Base-by-base conservation (phyloP, 2,329 filamentous ascomycete genomes). In the Verticillium klebahnii region DNA sequence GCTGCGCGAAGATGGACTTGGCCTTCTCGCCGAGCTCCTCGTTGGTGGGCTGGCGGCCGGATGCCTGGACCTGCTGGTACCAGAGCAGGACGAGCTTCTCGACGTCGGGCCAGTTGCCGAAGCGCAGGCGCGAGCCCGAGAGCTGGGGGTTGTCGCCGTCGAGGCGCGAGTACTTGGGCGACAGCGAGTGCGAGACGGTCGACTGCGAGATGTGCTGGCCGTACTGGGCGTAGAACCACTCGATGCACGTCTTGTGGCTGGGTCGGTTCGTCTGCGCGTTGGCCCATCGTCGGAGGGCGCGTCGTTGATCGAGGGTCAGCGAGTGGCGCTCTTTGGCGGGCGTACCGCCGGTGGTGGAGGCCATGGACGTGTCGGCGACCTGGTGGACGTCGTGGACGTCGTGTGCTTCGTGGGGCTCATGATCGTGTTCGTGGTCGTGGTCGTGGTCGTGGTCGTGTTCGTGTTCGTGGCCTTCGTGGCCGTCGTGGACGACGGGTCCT, bases 61-160 rank as follows among this genome's bases (percentile, higher is more conserved):
- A 78, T 32, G 76, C 75, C 57, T 80, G 77, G 60, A 81, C 78
- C 65, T 82, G 78, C 67, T 83, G 80, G 69, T 84, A 82, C 82
- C 82, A 85, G 7, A 82, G 74, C 63, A 85, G 73, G 23, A 84
- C 82, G 9, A 85, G 77, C 74, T 83, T 84, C 74, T 85, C 82
- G 60, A 87, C 85, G 65, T 87, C 85, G 63, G 85, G 85, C 85
- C 85, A 87, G 70, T 87, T 87, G 65, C 85, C 85, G 62, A 86
- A 86, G 65, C 85, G 83, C 64, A 87, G 76, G 54, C 85, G 82
- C 61, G 84, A 86, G 54, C 85, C 85, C n/a, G 83, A 85, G 63
- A 87, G 80, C 71, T 86, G 84, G 17, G 82, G 83, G 66, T 78
- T 77, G 60, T 87, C 84, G 69, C 81, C 82, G 69, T 87, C 85